These are phyloP conservation scores for Acaromyces ingoldii DNA, from an alignment of 1,284 basidiomycete species.

Conservation along the genomic window DNA sequence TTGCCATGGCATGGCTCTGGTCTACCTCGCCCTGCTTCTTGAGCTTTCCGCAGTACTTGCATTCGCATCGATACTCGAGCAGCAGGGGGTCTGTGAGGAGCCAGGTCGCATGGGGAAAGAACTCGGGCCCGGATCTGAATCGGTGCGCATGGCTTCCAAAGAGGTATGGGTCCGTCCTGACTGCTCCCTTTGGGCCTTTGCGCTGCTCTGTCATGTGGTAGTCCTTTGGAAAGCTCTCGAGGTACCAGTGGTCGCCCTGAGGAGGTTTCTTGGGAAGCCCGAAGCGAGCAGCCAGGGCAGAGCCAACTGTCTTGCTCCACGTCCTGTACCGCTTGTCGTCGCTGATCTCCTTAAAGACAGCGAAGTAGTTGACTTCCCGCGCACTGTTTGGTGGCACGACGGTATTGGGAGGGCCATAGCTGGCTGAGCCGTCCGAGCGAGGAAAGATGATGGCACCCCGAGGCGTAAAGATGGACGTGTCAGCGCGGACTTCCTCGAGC, in stretches of 20 bases:
- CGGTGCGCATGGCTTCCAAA: constrained; percentile 24
- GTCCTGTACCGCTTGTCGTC: constrained; percentile 16
- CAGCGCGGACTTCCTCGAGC: no score
- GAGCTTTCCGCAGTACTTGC: constrained; percentile 26
- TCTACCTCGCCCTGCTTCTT: not conserved
- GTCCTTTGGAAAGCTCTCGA: constrained; percentile 27
- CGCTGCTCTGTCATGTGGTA: constrained; percentile 36
- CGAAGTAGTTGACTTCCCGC: constrained; percentile 28
- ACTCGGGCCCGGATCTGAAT: constrained; percentile 28
- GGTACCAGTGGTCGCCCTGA: constrained; percentile 21
- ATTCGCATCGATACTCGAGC: constrained; percentile 19
- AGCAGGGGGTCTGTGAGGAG: constrained; percentile 24
- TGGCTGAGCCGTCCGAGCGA: constrained; percentile 30
- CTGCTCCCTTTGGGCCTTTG: constrained; percentile 18
- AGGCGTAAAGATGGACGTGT: constrained; percentile 29
- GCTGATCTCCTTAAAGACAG: constrained; percentile 20
- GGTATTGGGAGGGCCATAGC: constrained; percentile 22
- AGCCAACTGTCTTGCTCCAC: constrained; percentile 22
- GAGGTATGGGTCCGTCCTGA: constrained; percentile 32
- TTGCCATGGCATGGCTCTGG: no score
- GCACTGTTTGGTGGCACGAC: constrained; percentile 4
- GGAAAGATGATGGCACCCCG: constrained; percentile 31
- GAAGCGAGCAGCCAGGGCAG: constrained; percentile 19
- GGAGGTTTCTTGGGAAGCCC: constrained; percentile 14
- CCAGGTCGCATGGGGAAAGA: constrained; percentile 23